Evolutionary conservation across 345 rosid species (phyloP), one percentile per base, ranked within the genome.

Genomic region (Corchorus olitorius): DNA sequence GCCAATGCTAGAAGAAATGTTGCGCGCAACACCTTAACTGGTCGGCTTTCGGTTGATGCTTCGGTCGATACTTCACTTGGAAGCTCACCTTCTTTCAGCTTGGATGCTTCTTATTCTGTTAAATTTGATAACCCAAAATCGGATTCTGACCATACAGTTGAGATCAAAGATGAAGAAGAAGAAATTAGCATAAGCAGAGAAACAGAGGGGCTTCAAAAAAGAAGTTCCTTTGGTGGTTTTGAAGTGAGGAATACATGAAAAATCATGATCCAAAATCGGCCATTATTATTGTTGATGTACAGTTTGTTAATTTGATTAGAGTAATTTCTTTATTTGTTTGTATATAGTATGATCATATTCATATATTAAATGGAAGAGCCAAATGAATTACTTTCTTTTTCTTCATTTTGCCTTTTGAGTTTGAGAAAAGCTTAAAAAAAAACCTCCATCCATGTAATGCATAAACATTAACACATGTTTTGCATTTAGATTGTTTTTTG

Each of bases 1-100:
- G 77, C 74, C 43, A 81, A 68, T 33, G 91, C 90, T 0, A 80
- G 78, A 78, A 88, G 81, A 61, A 87, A 82, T 41, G 12, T 82
- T 4, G 67, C 80, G 5, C 50, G 41, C 55, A 70, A 61, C 20
- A 12, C 22, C 34, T 3, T 82, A 1, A 7, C 72, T 27, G 27
- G 27, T 0, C 27, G 20, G 16, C 73, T 74, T 13, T 80, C 82
- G 0, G 19, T 64, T 2, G 79, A 78, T 14, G 16, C 78, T 8
- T 53, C 84, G 0, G 3, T 84, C 0, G 84, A 65, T 17, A 37
- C 84, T 8, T 78, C 82, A 0, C 16, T 60, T 4, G 78, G 73
- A 39, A 39, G 43, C 43, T 39, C 43, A 6, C 20, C 86, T 35
- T 85, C 92, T 27, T 83, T 87, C 72, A 77, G 74, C 17, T 76